Conservation (phyloP, 2,329 filamentous ascomycete species). For the Beauveria sp. region DNA sequence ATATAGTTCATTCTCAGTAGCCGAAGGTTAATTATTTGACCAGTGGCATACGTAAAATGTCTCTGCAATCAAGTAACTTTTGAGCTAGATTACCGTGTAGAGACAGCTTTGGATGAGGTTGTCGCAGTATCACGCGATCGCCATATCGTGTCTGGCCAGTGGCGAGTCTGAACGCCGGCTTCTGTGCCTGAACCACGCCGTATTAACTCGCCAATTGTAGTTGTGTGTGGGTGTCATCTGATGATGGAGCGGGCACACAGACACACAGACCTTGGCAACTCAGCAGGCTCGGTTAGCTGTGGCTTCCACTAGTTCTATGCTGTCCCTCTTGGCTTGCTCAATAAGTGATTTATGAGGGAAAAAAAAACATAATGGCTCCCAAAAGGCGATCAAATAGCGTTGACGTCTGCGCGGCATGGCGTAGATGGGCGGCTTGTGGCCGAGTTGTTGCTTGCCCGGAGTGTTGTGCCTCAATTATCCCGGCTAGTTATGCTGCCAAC, state of each 20-base stretch:
- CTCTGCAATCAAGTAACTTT: no score
- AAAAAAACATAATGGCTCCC: no score
- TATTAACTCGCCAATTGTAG: no score
- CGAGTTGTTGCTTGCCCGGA: background rate
- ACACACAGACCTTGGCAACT: background rate
- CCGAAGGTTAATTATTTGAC: no score
- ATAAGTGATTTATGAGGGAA: background rate
- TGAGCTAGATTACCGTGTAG: no score
- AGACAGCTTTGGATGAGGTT: no score
- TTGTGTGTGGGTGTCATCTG: background rate
- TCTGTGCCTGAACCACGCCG: no score
- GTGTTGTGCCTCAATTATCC: background rate
- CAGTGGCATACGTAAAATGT: no score
- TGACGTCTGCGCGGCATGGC: background rate
- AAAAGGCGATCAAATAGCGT: no score
- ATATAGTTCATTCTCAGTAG: no score
- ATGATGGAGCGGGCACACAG: background rate
- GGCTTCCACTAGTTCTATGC: background rate
- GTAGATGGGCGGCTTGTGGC: background rate
- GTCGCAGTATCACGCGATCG: no score
- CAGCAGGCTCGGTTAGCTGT: background rate
- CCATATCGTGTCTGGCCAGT: background rate
- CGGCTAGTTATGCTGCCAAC: background rate
- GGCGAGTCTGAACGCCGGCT: no score
- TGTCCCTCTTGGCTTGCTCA: background rate